Conservation (phyloP, 768 basidiomycete species). For the Mrakia frigida region DNA sequence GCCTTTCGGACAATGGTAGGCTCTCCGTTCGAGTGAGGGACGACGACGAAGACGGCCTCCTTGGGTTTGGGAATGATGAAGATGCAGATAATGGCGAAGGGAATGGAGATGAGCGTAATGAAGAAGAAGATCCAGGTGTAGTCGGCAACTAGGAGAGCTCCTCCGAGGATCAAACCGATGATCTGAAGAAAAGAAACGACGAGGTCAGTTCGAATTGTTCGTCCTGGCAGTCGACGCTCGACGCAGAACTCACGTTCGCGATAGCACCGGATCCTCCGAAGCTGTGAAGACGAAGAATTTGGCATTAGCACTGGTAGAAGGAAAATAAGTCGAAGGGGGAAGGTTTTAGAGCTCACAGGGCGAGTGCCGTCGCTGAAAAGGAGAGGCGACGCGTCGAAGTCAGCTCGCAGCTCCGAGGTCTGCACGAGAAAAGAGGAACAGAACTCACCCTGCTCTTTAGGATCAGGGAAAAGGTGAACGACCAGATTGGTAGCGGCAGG, state of each 20-base stretch:
- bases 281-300: background rate
- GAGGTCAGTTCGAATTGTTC: background rate
- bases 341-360: background rate
- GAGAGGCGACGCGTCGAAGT: no score
- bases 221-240: background rate
- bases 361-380: constrained; percentile 12
- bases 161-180: constrained; percentile 34
- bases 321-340: background rate
- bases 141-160: constrained; percentile 32
- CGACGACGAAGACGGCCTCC: constrained; percentile 2
- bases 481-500: constrained; percentile 35
- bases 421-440: background rate
- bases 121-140: constrained; percentile 34
- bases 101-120: constrained; percentile 31
- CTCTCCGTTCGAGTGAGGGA: background rate
- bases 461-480: constrained; percentile 31
- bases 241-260: constrained; percentile 21
- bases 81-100: constrained; percentile 27
- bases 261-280: constrained; percentile 31
- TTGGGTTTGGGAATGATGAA: constrained; percentile 29
- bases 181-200: background rate
- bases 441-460: constrained; percentile 20
- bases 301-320: background rate
- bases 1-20: background rate
- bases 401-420: background rate